phyloP scores from a whole-genome alignment of 805 yeast species.

The Yarrowia sp. region DNA sequence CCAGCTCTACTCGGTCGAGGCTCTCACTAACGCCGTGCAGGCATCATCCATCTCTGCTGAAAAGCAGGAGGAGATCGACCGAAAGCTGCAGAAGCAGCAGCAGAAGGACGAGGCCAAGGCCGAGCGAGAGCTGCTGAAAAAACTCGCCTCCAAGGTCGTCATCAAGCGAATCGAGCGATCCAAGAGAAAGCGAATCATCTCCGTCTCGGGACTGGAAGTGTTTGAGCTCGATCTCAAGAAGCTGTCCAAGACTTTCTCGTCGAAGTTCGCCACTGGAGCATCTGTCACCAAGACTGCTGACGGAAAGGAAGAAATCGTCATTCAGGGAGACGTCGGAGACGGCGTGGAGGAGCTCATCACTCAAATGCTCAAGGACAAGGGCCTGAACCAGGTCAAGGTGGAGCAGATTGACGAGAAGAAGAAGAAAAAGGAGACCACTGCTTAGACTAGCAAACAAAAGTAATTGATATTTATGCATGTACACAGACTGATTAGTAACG shows the following conservation, averaged over 20 bases:
- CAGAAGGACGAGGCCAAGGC: conserved; percentile 66
- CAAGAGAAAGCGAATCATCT: conserved; percentile 80
- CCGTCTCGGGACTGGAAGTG: conserved; percentile 84
- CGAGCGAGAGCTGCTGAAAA: conserved; percentile 77
- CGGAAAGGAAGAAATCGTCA: conserved; percentile 85
- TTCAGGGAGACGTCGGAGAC: conserved; percentile 94
- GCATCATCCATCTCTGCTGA: conserved; percentile 57
- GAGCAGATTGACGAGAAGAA: conserved; percentile 76
- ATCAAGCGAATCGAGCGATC: conserved; percentile 88
- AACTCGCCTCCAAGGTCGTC: conserved; percentile 73
- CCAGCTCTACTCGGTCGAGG: conserved; percentile 56
- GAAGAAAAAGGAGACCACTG: conserved; percentile 15
- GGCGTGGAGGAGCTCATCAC: conserved; percentile 78
- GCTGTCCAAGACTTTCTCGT: conserved; percentile 85
- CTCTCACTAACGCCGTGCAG: conserved; percentile 45
- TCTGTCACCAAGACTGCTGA: conserved; percentile 86
- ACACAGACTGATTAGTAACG: not conserved
- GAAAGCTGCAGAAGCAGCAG: conserved; percentile 80
- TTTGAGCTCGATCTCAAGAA: conserved; percentile 87
- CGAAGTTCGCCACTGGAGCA: conserved; percentile 95
- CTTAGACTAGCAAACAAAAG: not conserved
- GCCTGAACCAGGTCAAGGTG: conserved; percentile 80
- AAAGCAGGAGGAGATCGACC: conserved; percentile 76
- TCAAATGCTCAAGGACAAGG: conserved; percentile 72
- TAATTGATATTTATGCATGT: not conserved